Percentiles rank a stretch among this genome's conserved stretches.
Conservation (phyloP, 2,329 filamentous ascomycete species). For the Xylariaceae sp. region DNA sequence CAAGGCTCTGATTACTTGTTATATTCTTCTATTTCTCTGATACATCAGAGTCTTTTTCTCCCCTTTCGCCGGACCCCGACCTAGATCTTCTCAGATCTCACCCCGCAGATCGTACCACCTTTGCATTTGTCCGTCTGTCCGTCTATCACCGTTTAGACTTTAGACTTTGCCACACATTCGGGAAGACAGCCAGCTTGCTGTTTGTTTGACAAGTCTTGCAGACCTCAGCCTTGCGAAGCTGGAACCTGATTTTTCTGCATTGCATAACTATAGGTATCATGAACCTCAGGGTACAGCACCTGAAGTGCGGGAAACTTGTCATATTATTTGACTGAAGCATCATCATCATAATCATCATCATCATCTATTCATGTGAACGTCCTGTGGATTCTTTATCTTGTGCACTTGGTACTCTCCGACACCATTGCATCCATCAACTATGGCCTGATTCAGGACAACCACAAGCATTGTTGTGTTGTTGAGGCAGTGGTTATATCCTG, state of each 20-base stretch:
- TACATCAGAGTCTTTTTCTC: neutral
- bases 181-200: neutral
- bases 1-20: constrained; percentile 3
- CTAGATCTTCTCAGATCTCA: neutral
- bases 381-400: neutral
- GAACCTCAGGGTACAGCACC: neutral
- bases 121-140: neutral
- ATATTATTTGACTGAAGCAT: neutral
- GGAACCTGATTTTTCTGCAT: no score
- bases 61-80: neutral
- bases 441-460: neutral
- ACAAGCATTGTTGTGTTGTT: constrained; percentile 6
- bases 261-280: no score
- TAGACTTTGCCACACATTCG: neutral
- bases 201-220: neutral
- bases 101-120: neutral
- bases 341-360: neutral
- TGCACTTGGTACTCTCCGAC: neutral
- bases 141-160: no score
- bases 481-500: neutral
- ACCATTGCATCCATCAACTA: neutral
- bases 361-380: neutral
- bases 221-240: no score
- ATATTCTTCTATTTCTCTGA: neutral
- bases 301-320: neutral